A percentile compares a stretch with the other conserved stretches of the same genome.
phyloP scores from a whole-genome alignment of 805 yeast genomes.

The Lipomyces yamanashiensis region DNA sequence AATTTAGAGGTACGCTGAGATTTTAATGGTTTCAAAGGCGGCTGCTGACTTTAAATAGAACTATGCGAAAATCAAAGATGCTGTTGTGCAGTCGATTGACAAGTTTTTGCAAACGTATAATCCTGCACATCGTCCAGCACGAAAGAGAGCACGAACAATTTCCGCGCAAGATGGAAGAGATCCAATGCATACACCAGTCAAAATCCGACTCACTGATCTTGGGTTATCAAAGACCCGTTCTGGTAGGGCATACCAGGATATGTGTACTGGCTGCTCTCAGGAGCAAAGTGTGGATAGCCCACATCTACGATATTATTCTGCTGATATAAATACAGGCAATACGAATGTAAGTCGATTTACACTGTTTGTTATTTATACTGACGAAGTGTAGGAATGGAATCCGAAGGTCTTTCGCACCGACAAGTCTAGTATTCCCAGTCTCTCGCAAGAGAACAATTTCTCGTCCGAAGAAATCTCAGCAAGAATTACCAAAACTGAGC shows the following conservation, averaged over 20 bases:
- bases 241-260: slow-evolving; percentile 6
- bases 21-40: neutral
- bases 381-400: slow-evolving; percentile 11
- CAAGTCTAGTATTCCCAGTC: slow-evolving; percentile 18
- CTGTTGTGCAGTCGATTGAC: neutral
- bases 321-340: neutral
- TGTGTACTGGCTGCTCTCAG: neutral
- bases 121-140: neutral
- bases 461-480: neutral
- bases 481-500: slow-evolving; percentile 5
- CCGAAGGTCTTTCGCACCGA: slow-evolving; percentile 7
- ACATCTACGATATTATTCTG: slow-evolving; percentile 5
- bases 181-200: neutral
- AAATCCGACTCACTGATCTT: neutral
- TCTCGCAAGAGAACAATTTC: neutral
- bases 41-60: slow-evolving; percentile 3
- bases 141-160: slow-evolving; percentile 2
- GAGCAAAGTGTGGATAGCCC: neutral
- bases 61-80: neutral
- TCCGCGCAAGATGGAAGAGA: neutral
- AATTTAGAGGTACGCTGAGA: slow-evolving; percentile 20
- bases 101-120: neutral
- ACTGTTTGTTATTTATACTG: neutral
- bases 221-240: slow-evolving; percentile 11
- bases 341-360: neutral